Evolutionary conservation across 176 grass and related monocot species (phyloP).

Genomic region (Themeda triandra): DNA sequence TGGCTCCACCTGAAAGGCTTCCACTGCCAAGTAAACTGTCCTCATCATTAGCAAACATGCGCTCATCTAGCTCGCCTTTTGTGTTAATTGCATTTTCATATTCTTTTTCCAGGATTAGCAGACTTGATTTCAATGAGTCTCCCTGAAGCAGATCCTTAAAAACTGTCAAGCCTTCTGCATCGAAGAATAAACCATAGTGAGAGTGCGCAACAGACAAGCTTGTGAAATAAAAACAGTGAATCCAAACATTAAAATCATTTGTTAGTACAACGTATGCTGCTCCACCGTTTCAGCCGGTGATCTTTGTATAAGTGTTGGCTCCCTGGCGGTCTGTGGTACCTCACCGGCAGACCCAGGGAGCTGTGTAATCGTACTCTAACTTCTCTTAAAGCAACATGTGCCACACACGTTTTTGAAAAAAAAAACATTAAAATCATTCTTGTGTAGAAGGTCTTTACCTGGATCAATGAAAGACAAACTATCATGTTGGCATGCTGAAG

Average conservation of each 20-base stretch:
- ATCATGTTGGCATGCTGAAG: slow-evolving; percentile 48
- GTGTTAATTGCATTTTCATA: slow-evolving; percentile 70
- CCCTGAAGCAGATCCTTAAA: slow-evolving; percentile 84
- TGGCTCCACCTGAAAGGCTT: slow-evolving; percentile 85
- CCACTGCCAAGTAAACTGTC: slow-evolving; percentile 85
- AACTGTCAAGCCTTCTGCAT: slow-evolving; percentile 73
- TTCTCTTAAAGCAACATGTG: no score
- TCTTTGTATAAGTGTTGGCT: no score
- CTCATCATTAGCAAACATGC: slow-evolving; percentile 87
- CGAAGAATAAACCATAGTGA: slow-evolving; percentile 10
- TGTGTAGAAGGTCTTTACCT: slow-evolving; percentile 40
- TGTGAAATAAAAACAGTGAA: slow-evolving; percentile 8
- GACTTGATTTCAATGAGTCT: slow-evolving; percentile 61
- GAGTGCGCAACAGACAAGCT: slow-evolving; percentile 4
- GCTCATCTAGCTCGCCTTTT: slow-evolving; percentile 90
- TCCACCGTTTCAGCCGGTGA: no score
- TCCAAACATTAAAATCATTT: slow-evolving; percentile 5
- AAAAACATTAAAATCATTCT: slow-evolving; percentile 10
- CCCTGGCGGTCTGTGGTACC: no score
- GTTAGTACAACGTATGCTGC: no score
- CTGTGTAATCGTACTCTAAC: no score
- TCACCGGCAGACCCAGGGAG: no score
- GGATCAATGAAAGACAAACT: slow-evolving; percentile 63
- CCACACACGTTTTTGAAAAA: no score
- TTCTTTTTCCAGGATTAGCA: slow-evolving; percentile 78